phyloP scores from a whole-genome alignment of 352 stramenopile genomes.

The Phytopythium sindhum region DNA sequence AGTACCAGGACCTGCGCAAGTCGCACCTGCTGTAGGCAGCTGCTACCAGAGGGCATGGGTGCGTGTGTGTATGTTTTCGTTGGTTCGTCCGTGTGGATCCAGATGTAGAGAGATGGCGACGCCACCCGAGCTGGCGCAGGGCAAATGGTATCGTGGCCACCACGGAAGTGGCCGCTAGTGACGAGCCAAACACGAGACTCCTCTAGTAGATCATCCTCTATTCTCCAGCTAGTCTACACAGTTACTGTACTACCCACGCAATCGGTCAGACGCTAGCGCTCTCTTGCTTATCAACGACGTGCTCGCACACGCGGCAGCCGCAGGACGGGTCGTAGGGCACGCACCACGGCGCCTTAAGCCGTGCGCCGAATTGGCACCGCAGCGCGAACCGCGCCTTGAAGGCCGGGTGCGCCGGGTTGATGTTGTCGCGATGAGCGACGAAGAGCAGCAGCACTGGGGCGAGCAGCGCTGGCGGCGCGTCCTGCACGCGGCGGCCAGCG shows the following conservation, averaged over 20 bases:
- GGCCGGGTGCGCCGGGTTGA: constrained; percentile 45
- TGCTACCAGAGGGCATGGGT: neutral
- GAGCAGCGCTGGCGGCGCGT: constrained; percentile 44
- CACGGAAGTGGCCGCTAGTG: neutral
- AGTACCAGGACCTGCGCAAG: constrained; percentile 87
- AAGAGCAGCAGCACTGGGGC: constrained; percentile 57
- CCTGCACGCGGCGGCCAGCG: constrained; percentile 35
- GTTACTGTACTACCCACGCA: neutral
- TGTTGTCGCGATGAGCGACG: constrained; percentile 61
- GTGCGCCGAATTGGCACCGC: constrained; percentile 53
- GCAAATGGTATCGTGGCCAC: neutral
- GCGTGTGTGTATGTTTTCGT: neutral
- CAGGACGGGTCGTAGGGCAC: constrained; percentile 52
- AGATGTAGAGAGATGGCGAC: neutral
- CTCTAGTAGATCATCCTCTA: neutral
- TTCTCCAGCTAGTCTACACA: constrained; percentile 3
- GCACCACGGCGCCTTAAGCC: constrained; percentile 44
- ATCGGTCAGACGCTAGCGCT: constrained; percentile 5
- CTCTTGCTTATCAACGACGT: constrained; percentile 26
- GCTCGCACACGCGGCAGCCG: constrained; percentile 54
- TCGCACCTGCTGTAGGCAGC: constrained; percentile 77
- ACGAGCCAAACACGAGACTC: neutral
- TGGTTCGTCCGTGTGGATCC: neutral
- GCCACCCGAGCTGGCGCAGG: neutral
- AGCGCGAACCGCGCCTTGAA: constrained; percentile 66